Evolutionary conservation across 441 rosid genomes (phyloP), one percentile per base, ranked within the genome.

Genomic region (Eruca vesicaria): DNA sequence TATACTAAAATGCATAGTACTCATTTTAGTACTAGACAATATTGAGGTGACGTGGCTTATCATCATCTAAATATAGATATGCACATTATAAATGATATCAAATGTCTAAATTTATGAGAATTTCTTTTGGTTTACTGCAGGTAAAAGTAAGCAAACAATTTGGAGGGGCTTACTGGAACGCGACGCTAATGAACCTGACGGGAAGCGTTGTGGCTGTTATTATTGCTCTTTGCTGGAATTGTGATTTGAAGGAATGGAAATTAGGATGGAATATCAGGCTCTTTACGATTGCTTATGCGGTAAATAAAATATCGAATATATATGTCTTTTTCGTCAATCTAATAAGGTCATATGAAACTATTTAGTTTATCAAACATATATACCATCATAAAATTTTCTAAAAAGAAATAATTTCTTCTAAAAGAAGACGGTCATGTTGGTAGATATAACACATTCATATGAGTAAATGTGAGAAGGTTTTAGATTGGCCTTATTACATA

Each of bases 141-240:
- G 79, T 82, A 3, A 88, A 86, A 69, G 79, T 83, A 83, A 60
- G 81, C 14, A 68, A 71, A 32, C 62, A 5, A 58, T 80, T 66
- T 61, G 82, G 79, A 48, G 79, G 58, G 16, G 33, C 63, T 12
- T 80, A 15, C 28, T 74, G 69, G 79, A 69, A 28, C 3, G 75
- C 53, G 20, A 60, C 75, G 14, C 67, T 36, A 71, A 80, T 53
- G 82, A 73, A 61, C 75, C 71, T 71, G 76, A 77, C 68, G 78
- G 85, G 78, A 35, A 31, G 79, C 45, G 0, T 82, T 32, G 75
- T 67, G 59, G 70, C 72, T 67, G 16, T 67, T 66, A 0, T 77
- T 62, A 50, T 69, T 3, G 81, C 61, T 53, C 53, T 78, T 53
- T 61, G 77, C 15, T 65, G 68, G 77, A 38, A 68, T 2, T 6